phyloP scores from a whole-genome alignment of 108 stramenopile genomes.

The Cyclostephanos tholiformis region DNA sequence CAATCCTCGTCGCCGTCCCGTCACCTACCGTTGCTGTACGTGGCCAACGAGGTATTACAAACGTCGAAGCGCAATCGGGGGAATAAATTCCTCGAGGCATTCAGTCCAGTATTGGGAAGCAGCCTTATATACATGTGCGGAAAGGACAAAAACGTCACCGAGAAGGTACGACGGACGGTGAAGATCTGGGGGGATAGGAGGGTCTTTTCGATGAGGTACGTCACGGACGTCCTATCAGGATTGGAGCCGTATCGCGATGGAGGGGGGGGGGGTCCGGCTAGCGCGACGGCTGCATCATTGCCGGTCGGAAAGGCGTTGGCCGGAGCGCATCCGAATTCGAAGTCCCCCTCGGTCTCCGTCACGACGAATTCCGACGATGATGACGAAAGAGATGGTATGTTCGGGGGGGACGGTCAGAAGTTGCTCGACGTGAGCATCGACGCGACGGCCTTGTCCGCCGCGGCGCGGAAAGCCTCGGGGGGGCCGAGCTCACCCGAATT shows the following conservation, averaged over 20 bases:
- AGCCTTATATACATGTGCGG: conserved; percentile 65
- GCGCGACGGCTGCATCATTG: conserved; percentile 3
- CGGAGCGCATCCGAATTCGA: conserved; percentile 4
- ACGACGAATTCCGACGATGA: conserved; percentile 24
- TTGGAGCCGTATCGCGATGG: conserved; percentile 66
- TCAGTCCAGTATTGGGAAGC: conserved; percentile 71
- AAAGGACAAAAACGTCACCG: conserved; percentile 46
- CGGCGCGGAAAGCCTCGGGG: conserved; percentile 11
- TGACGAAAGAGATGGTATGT: conserved; percentile 54
- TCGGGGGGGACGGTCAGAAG: conserved; percentile 50
- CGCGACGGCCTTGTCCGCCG: conserved; percentile 22
- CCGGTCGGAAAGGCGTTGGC: not conserved
- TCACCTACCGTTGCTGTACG: conserved; percentile 78
- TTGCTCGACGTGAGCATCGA: conserved; percentile 57
- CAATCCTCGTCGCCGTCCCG: conserved; percentile 57
- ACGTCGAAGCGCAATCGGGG: conserved; percentile 86
- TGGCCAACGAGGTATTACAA: conserved; percentile 88
- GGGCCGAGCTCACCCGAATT: conserved; percentile 7
- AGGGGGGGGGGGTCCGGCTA: not conserved
- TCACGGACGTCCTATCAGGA: conserved; percentile 72
- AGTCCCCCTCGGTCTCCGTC: conserved; percentile 24
- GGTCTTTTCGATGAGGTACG: conserved; percentile 76
- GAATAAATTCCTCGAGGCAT: conserved; percentile 82
- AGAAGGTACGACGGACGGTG: conserved; percentile 79
- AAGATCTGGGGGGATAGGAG: conserved; percentile 89